phyloP scores from a whole-genome alignment of 2,329 filamentous ascomycete species.

The Aspergillus clavatus region DNA sequence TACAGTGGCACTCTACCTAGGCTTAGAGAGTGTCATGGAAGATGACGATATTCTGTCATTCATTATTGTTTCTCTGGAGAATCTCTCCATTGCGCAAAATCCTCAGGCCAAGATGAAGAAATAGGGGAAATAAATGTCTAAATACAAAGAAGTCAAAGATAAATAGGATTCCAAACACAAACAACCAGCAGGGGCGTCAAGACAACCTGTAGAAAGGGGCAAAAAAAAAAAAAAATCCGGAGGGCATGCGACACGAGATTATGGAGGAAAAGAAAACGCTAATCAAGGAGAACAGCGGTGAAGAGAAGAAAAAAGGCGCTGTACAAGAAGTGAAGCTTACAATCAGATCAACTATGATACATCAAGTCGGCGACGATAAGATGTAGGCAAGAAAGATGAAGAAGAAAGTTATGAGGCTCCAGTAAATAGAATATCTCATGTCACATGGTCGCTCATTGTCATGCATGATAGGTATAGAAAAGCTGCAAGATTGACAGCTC shows the following conservation, averaged over 20 bases:
- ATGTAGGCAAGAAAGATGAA: conserved; percentile 18
- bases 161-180: neutral
- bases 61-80: too few relatives aligned
- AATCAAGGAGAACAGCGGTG: conserved; percentile 5
- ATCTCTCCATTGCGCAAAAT: too few relatives aligned
- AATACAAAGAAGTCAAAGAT: neutral
- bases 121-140: neutral
- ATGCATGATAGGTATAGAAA: conserved; percentile 20
- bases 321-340: neutral
- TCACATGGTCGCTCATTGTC: conserved; percentile 25
- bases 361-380: conserved; percentile 1
- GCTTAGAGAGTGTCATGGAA: neutral
- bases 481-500: conserved; percentile 9
- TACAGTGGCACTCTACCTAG: too few relatives aligned
- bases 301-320: conserved; percentile 4
- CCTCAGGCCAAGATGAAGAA: too few relatives aligned
- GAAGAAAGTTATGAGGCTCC: conserved; percentile 15
- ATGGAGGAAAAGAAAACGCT: conserved; percentile 9
- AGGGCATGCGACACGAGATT: neutral
- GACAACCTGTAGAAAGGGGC: conserved; percentile 8
- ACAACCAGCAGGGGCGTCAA: conserved; percentile 15
- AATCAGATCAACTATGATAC: conserved; percentile 9
- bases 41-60: too few relatives aligned
- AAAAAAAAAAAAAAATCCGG: conserved; percentile 4
- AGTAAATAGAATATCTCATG: conserved; percentile 20